These are phyloP conservation scores for Spencermartinsiella ligniputridi DNA, from an alignment of 1,139 yeast species.

Conservation along the genomic window DNA sequence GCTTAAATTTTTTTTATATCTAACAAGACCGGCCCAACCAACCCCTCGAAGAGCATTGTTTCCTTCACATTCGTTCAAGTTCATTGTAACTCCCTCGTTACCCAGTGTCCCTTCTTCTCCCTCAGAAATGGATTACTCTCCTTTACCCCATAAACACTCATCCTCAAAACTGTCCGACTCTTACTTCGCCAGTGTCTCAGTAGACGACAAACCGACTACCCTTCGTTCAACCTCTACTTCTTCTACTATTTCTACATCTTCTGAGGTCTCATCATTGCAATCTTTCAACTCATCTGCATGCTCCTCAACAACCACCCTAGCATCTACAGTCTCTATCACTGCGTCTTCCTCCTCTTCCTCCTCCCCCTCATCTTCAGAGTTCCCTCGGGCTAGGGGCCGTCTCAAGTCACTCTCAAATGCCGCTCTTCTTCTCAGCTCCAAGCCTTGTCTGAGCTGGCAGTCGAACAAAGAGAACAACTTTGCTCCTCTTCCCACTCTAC, in stretches of 20 bases:
- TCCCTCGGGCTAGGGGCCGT: slow-evolving; percentile 6
- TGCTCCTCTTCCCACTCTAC: not conserved
- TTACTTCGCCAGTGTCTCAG: not conserved
- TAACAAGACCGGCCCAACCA: slow-evolving; percentile 27
- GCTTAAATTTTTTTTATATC: not conserved
- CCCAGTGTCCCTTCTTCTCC: slow-evolving; percentile 14
- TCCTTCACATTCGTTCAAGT: slow-evolving; percentile 19
- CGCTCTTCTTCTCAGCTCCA: slow-evolving; percentile 16
- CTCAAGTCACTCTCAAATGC: slow-evolving; percentile 24
- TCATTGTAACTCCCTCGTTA: slow-evolving; percentile 8
- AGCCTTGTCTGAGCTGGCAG: slow-evolving; percentile 14
- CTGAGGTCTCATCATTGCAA: not conserved
- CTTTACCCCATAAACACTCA: slow-evolving; percentile 19
- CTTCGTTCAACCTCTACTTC: too few species aligned
- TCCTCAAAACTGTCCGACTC: not conserved
- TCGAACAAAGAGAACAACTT: not conserved
- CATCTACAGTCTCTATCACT: not conserved
- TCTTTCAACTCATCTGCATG: not conserved
- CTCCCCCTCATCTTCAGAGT: not conserved
- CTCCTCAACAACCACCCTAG: slow-evolving; percentile 3
- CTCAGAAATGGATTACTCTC: slow-evolving; percentile 13
- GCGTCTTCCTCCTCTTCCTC: slow-evolving; percentile 7
- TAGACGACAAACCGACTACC: not conserved
- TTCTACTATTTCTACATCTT: too few species aligned
- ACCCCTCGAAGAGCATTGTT: slow-evolving; percentile 35